A percentile compares a stretch with the other conserved stretches of the same genome.
These are phyloP conservation scores for Cercospora sesami DNA, from an alignment of 2,329 filamentous ascomycete species.

Conservation along the genomic window DNA sequence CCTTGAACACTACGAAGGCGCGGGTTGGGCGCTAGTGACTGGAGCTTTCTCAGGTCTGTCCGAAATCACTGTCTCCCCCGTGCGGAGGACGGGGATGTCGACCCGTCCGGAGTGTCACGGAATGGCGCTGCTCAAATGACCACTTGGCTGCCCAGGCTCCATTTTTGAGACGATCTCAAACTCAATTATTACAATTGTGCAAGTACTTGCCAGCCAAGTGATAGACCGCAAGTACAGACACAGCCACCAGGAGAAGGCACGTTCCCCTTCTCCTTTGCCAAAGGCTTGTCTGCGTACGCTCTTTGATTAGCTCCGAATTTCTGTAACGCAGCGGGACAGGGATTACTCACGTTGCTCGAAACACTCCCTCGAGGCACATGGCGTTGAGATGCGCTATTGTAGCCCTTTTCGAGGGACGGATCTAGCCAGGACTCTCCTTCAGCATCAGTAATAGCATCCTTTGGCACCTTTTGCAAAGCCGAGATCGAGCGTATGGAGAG, in stretches of 20 bases:
- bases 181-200: conserved; percentile 1
- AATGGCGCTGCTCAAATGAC: conserved; percentile 2
- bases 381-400: neutral
- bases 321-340: neutral
- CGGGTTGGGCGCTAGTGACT: neutral
- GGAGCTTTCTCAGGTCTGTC: neutral
- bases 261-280: neutral
- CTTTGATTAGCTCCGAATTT: conserved; percentile 1
- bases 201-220: conserved; percentile 7
- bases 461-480: conserved; percentile 40
- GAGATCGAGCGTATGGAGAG: conserved; percentile 58
- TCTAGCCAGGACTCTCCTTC: neutral
- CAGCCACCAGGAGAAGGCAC: conserved; percentile 1
- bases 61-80: neutral
- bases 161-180: conserved; percentile 1
- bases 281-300: neutral
- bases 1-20: neutral
- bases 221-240: neutral
- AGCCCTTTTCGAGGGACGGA: neutral
- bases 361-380: neutral
- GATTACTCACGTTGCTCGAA: neutral
- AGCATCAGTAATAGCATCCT: neutral
- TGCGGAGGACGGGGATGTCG: neutral
- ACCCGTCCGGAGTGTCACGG: conserved; percentile 3
- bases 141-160: neutral